Percentiles rank a stretch among this genome's conserved stretches.
These are phyloP conservation scores for Cajanus cajan DNA, from an alignment of 306 rosid genomes.

Conservation along the genomic window DNA sequence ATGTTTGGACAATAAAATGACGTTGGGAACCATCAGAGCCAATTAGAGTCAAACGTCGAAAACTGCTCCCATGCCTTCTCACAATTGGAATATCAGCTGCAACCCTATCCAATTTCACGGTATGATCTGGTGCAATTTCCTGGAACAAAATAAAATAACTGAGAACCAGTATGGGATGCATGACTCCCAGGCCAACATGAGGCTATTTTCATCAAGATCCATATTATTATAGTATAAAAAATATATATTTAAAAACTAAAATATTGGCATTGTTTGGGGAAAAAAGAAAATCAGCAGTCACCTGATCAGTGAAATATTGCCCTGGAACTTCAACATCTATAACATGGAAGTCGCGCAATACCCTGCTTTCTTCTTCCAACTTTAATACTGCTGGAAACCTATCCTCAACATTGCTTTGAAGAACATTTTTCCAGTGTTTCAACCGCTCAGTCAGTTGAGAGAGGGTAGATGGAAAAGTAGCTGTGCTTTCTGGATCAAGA, in stretches of 20 bases:
- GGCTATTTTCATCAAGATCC: constrained; percentile 7
- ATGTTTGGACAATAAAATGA: constrained; percentile 97
- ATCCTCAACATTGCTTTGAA: constrained; percentile 98
- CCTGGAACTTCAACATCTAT: constrained; percentile 99
- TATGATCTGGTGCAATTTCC: constrained; percentile 99
- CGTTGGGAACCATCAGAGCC: constrained; percentile 99
- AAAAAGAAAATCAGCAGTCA: constrained; percentile 29
- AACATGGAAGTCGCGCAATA: constrained; percentile 94
- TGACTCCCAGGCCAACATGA: neutral
- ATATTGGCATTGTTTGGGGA: neutral
- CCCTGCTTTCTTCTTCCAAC: constrained; percentile 98
- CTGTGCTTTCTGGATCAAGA: constrained; percentile 96
- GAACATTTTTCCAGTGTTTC: constrained; percentile 98
- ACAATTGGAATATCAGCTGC: constrained; percentile 99
- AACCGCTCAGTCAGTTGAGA: constrained; percentile 88
- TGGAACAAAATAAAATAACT: constrained; percentile 28
- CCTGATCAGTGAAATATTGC: constrained; percentile 96
- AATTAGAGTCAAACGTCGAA: constrained; percentile 92
- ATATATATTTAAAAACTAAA: neutral
- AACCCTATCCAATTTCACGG: constrained; percentile 90
- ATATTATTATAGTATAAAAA: neutral
- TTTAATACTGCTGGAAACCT: constrained; percentile 96
- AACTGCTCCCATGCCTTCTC: constrained; percentile 98
- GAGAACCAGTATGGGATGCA: constrained; percentile 31
- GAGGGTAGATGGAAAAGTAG: constrained; percentile 90